phyloP scores from a whole-genome alignment of 306 rosid genomes.

The Astragalus glycyphyllos region DNA sequence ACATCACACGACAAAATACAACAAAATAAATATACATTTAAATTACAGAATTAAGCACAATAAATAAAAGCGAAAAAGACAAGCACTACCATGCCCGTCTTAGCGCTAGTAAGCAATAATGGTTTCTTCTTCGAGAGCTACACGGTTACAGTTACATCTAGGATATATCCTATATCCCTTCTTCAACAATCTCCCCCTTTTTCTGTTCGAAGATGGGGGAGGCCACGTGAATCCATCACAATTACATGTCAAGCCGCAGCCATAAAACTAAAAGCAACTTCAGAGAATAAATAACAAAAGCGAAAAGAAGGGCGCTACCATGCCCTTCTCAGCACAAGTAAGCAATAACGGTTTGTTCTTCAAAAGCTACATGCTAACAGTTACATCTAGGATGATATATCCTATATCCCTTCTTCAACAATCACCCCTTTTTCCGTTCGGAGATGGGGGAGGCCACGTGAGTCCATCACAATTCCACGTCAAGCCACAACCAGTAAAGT shows the following conservation, averaged over 20 bases:
- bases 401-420: too few species aligned
- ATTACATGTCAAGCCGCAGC: constrained; percentile 30
- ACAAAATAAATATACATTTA: too few species aligned
- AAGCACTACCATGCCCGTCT: too few species aligned
- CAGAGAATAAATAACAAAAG: constrained; percentile 19
- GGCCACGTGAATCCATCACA: neutral
- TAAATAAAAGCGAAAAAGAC: too few species aligned
- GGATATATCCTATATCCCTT: too few species aligned
- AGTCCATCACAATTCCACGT: constrained; percentile 21
- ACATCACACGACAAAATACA: too few species aligned
- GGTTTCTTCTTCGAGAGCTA: too few species aligned
- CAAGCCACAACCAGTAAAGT: constrained; percentile 26
- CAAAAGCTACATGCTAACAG: neutral
- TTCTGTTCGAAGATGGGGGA: neutral
- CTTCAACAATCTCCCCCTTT: too few species aligned
- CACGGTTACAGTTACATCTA: too few species aligned
- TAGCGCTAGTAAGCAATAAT: too few species aligned
- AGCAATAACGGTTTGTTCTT: constrained; percentile 12
- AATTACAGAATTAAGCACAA: too few species aligned
- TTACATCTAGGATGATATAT: constrained; percentile 21
- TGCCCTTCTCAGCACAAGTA: neutral
- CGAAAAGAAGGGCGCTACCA: neutral
- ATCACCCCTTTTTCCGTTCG: neutral
- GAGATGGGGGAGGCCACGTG: neutral
- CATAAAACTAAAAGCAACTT: constrained; percentile 12